Conservation (phyloP, 192 early-diverging fungal genomes). For the Linnemannia schmuckeri region DNA sequence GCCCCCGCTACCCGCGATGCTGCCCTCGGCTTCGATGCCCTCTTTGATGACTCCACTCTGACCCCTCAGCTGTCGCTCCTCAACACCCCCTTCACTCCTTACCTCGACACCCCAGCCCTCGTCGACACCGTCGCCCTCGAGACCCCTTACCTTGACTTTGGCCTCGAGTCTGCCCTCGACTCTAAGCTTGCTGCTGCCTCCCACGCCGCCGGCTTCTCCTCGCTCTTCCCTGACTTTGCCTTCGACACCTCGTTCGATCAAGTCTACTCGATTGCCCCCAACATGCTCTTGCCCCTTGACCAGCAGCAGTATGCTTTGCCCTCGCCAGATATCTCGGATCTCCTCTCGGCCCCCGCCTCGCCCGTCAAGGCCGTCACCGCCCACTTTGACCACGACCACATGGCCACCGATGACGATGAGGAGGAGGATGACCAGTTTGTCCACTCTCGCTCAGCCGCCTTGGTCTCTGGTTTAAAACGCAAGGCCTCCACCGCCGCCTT, state of each 20-base stretch:
- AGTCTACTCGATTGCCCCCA: constrained; percentile 31
- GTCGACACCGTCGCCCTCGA: constrained; percentile 25
- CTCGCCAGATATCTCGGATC: background rate
- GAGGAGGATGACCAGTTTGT: constrained; percentile 43
- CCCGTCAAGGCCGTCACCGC: constrained; percentile 12
- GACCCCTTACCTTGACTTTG: constrained; percentile 27
- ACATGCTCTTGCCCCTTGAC: constrained; percentile 29
- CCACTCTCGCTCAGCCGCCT: constrained; percentile 41
- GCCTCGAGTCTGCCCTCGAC: constrained; percentile 6
- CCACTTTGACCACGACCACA: constrained; percentile 12
- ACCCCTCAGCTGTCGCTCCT: constrained; percentile 23
- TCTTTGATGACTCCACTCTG: constrained; percentile 29
- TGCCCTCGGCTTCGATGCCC: constrained; percentile 41
- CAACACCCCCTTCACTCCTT: constrained; percentile 44
- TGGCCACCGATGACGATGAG: constrained; percentile 13
- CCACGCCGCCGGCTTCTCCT: constrained; percentile 1
- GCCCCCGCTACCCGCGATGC: background rate
- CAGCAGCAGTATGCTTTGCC: background rate
- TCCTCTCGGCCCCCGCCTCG: constrained; percentile 22
- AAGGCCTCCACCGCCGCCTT: constrained; percentile 12
- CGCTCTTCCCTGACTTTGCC: constrained; percentile 42
- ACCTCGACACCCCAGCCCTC: constrained; percentile 38
- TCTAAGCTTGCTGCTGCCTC: constrained; percentile 9
- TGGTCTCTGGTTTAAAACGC: constrained; percentile 54
- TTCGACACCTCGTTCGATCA: constrained; percentile 19